phyloP scores from a whole-genome alignment of 257 asterid genomes.

The Echium plantagineum region DNA sequence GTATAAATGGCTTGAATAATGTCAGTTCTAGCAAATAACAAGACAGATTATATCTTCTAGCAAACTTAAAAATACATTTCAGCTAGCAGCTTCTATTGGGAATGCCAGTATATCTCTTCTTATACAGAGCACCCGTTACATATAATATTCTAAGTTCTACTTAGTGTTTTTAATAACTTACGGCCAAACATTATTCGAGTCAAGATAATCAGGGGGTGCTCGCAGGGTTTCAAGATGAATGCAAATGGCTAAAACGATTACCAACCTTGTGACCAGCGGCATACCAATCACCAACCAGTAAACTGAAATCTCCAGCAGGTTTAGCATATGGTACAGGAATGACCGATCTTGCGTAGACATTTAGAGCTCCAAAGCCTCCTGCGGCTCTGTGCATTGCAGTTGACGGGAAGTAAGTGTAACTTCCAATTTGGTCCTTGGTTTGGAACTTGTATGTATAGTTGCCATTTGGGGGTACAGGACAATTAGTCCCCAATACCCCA shows the following conservation, averaged over 20 bases:
- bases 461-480: slow-evolving; percentile 67
- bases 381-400: slow-evolving; percentile 80
- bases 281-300: slow-evolving; percentile 88
- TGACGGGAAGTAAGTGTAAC: slow-evolving; percentile 83
- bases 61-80: too few species aligned
- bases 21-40: too few species aligned
- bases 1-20: too few species aligned
- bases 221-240: too few species aligned
- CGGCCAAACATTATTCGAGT: too few species aligned
- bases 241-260: background rate
- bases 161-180: too few species aligned
- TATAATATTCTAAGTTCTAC: too few species aligned
- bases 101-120: too few species aligned
- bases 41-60: too few species aligned
- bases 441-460: slow-evolving; percentile 86
- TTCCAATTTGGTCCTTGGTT: slow-evolving; percentile 89
- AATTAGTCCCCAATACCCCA: slow-evolving; percentile 88
- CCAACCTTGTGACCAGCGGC: slow-evolving; percentile 60
- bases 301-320: slow-evolving; percentile 74
- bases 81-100: too few species aligned
- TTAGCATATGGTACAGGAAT: slow-evolving; percentile 74
- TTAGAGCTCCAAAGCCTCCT: slow-evolving; percentile 85
- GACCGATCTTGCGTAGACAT: slow-evolving; percentile 70
- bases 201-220: too few species aligned
- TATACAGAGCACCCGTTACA: too few species aligned